These are phyloP conservation scores for Aristolochia californica DNA, from an alignment of 164 flowering plant species.

Conservation along the genomic window DNA sequence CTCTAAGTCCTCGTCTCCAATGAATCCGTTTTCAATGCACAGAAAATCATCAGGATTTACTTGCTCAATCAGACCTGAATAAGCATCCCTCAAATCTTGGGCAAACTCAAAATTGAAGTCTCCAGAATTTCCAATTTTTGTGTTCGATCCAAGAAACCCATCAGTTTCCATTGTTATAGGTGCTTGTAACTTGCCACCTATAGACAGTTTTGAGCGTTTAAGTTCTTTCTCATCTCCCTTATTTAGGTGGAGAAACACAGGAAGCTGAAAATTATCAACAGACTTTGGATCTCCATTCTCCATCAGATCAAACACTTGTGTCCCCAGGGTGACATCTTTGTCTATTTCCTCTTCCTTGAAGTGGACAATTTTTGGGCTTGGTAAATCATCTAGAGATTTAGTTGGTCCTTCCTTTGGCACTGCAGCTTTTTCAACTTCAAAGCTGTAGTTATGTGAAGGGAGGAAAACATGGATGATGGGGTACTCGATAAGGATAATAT, in stretches of 20 bases:
- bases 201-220: background rate
- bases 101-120: conserved; percentile 41
- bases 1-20: conserved; percentile 43
- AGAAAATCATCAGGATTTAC: conserved; percentile 57
- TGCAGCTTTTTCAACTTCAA: conserved; percentile 37
- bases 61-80: conserved; percentile 37
- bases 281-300: conserved; percentile 12
- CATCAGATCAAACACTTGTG: conserved; percentile 43
- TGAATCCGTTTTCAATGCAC: conserved; percentile 34
- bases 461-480: conserved; percentile 69
- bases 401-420: conserved; percentile 9
- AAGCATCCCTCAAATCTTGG: conserved; percentile 47
- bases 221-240: conserved; percentile 6
- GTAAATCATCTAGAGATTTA: conserved; percentile 14
- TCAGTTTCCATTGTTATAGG: conserved; percentile 3
- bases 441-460: conserved; percentile 46
- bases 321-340: conserved; percentile 29
- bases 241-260: background rate
- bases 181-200: background rate
- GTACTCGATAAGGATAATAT: conserved; percentile 50
- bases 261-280: conserved; percentile 2
- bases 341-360: conserved; percentile 69
- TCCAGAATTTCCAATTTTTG: conserved; percentile 10
- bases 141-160: conserved; percentile 2
- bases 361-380: conserved; percentile 36